Evolutionary conservation across 345 rosid species (phyloP), one percentile per base, ranked within the genome.

Genomic region (Heritiera littoralis): DNA sequence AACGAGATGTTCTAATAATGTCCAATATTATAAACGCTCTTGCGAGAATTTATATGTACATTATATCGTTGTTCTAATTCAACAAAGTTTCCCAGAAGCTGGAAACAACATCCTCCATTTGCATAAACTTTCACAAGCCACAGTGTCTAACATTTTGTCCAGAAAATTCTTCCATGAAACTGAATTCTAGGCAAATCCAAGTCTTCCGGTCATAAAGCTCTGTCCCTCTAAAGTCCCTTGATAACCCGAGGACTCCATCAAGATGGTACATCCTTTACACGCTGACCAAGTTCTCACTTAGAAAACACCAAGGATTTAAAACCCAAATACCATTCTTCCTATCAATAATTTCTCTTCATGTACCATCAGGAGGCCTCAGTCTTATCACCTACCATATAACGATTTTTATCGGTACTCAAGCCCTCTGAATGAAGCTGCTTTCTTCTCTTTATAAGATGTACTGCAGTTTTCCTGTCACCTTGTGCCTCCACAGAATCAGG

Each of bases 391-490:
- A 92, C 97, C 11, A 56, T 56, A 75, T 79, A 95, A 45, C 91
- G 93, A 17, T 74, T 86, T 81, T 81, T 40, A 66, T 77, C 72
- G 65, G 82, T 64, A 75, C 86, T 89, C 82, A 85, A 60, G 20
- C 93, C 95, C 0, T 93, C 85, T 48, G 80, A 68, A 74, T 93
- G 95, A 77, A 91, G 90, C 80, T 88, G 94, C 83, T 88, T 90
- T 78, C 94, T 81, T 86, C 84, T 92, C 90, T 90, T 93, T 54
- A 92, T 84, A 17, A 92, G 97, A 58, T 83, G 89, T 41, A 81
- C 70, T 55, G 93, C 93, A 64, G 89, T 66, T 43, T 81, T 89
- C 78, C 88, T 75, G 83, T 94, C 97, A 51, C 81, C 92, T 83
- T 77, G 89, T 45, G 86, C 95, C 80, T 86, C 98, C 81, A 45